Conservation (phyloP, 2,329 filamentous ascomycete species). For the Ascochyta fabae region DNA sequence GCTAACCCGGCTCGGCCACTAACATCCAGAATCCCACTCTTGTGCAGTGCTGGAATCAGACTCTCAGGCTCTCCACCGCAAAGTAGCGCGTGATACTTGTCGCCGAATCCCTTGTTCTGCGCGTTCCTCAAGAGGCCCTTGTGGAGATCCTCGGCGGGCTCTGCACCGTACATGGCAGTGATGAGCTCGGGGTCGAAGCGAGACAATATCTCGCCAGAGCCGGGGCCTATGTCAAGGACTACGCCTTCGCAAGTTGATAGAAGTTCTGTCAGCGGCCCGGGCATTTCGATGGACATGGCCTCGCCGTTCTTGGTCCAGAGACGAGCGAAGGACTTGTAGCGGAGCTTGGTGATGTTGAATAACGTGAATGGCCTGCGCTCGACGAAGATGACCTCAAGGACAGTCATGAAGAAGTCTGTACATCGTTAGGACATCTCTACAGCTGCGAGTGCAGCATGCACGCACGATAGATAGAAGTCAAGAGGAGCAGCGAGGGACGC, state of each 20-base stretch:
- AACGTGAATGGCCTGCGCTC: conserved; percentile 37
- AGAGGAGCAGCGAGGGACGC: conserved; percentile 38
- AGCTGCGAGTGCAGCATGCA: background rate
- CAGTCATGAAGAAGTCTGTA: conserved; percentile 45
- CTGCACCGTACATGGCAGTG: conserved; percentile 60
- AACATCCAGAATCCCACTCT: conserved; percentile 49
- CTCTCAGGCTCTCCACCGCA: conserved; percentile 56
- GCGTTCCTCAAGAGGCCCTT: conserved; percentile 52
- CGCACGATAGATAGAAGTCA: conserved; percentile 38
- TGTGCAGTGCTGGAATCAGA: conserved; percentile 54
- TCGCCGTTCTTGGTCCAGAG: conserved; percentile 46
- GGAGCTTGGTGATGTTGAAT: conserved; percentile 39
- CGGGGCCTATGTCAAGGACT: conserved; percentile 55
- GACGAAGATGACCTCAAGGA: conserved; percentile 39
- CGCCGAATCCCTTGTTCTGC: conserved; percentile 49
- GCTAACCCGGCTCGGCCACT: conserved; percentile 30
- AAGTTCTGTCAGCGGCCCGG: conserved; percentile 37
- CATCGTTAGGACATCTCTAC: background rate
- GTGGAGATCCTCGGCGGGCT: conserved; percentile 60
- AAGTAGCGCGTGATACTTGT: conserved; percentile 58
- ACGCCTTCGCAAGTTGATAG: conserved; percentile 38
- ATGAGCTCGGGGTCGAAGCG: conserved; percentile 54
- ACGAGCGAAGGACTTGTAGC: conserved; percentile 43
- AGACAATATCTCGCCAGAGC: conserved; percentile 58
- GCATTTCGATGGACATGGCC: conserved; percentile 47